Conservation (phyloP, 495 filamentous ascomycete genomes). For the Penicillium coprophilum region DNA sequence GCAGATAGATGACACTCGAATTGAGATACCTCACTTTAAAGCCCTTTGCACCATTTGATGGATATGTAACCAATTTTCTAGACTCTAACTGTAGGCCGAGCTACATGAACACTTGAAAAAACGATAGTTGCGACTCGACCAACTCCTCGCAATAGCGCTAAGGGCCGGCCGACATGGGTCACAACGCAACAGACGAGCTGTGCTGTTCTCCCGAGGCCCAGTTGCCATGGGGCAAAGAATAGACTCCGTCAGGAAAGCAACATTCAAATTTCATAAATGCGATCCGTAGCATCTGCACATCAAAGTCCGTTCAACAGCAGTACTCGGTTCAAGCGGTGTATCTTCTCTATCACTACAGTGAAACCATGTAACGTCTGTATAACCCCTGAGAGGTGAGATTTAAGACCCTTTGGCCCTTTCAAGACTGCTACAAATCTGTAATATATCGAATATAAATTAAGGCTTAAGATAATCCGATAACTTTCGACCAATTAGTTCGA, state of each 20-base stretch:
- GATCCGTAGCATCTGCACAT: neutral
- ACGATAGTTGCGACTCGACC: neutral
- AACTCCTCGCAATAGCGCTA: neutral
- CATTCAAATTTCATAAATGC: neutral
- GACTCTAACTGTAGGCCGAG: too few species aligned
- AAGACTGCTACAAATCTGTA: neutral
- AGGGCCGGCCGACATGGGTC: neutral
- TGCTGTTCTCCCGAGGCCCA: neutral
- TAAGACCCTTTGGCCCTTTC: neutral
- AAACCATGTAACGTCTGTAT: neutral
- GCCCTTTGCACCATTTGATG: neutral
- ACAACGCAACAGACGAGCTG: neutral
- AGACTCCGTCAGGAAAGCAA: neutral
- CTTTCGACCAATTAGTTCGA: neutral
- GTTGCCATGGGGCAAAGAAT: neutral
- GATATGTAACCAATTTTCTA: neutral
- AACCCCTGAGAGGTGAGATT: neutral
- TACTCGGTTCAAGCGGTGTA: neutral
- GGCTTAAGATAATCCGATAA: neutral
- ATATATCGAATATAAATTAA: neutral
- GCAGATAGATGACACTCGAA: neutral
- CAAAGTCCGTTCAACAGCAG: neutral
- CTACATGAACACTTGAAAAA: neutral
- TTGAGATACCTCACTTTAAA: neutral
- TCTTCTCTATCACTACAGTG: neutral